Base-by-base conservation (phyloP, 768 basidiomycete genomes). In the Saitozyma sp. region DNA sequence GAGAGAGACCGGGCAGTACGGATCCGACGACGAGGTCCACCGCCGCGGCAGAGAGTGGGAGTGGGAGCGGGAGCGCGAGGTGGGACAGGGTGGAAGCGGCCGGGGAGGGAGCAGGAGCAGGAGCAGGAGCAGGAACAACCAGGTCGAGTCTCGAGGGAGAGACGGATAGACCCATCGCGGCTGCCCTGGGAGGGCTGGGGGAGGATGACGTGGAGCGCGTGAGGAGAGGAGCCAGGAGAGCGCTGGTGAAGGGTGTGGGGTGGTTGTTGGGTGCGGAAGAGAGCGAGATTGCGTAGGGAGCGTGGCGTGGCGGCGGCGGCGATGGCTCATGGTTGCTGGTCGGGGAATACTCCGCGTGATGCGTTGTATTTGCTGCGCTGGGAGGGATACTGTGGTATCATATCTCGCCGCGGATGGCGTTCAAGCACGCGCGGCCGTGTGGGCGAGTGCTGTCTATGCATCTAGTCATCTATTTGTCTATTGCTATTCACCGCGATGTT, bases 211-310 rank as follows among this genome's bases (percentile, higher is more conserved):
- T 80, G 79, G 63, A 74, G 61, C 66, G 75, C 67, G 76, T 84
- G 84, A 56, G 81, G 81, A 45, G 84, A n/a, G 87, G 88, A 69
- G 91, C 91, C 2, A 86, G 86, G 54, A 84, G 88, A 40, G 91
- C 87, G 4, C 78, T 98, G 48, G 89, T 91, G 43, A 88, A 89
- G 72, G 95, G 95, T 8, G 91, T 98, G 56, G 94, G 94, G 38
- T 98, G 95, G 95, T 83, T 98, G 38, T 87, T 98, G 61, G 95
- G 95, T 48, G 89, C 87, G 11, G 92, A 93, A 38, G 80, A 80
- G 56, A 69, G 73, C 17, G 76, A 80, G 66, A 67, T 77, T 11
- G 40, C 46, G 20, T 17, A 54, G 29, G 29, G 29, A 29, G 29
- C 29, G 29, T 29, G 29, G 29, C 29, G n/a, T n/a, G n/a, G n/a